Conservation (phyloP, 352 stramenopile species). For the Hyaloperonospora brassicae region DNA sequence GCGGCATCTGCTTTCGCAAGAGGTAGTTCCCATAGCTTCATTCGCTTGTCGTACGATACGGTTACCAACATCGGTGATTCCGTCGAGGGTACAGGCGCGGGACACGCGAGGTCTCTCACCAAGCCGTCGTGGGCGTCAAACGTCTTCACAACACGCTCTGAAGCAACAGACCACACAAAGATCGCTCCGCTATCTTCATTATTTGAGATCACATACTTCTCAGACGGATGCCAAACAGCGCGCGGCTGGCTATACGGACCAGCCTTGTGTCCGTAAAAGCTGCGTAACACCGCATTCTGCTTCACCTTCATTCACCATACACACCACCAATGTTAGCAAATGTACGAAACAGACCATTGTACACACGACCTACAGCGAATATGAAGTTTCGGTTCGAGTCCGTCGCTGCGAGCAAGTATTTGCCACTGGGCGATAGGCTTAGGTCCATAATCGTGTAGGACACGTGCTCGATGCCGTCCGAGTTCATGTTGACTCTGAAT, state of each 20-base stretch:
- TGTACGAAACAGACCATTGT: not conserved
- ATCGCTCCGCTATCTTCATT: slow-evolving; percentile 57
- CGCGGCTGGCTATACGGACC: slow-evolving; percentile 75
- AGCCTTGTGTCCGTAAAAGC: slow-evolving; percentile 79
- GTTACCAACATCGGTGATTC: slow-evolving; percentile 35
- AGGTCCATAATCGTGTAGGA: slow-evolving; percentile 86
- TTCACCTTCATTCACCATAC: slow-evolving; percentile 35
- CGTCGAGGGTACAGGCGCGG: slow-evolving; percentile 12
- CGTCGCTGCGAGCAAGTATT: slow-evolving; percentile 73
- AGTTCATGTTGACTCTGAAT: slow-evolving; percentile 78
- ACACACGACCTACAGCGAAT: slow-evolving; percentile 37
- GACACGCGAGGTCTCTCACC: slow-evolving; percentile 41
- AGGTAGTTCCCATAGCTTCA: slow-evolving; percentile 54
- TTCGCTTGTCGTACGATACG: slow-evolving; percentile 73
- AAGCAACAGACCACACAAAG: slow-evolving; percentile 71
- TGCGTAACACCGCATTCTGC: slow-evolving; percentile 55
- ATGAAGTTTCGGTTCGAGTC: slow-evolving; percentile 80
- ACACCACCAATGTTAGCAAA: not conserved
- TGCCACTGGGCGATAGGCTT: slow-evolving; percentile 55
- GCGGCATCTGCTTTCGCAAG: slow-evolving; percentile 13
- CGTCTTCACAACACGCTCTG: slow-evolving; percentile 61
- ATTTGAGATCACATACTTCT: slow-evolving; percentile 82
- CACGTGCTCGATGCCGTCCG: slow-evolving; percentile 78
- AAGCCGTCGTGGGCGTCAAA: slow-evolving; percentile 64
- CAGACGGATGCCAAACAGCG: slow-evolving; percentile 63